A percentile compares a stretch with the other conserved stretches of the same genome.
Evolutionary conservation across 108 stramenopile species (phyloP).

Genomic region (Craspedostauros australis): DNA sequence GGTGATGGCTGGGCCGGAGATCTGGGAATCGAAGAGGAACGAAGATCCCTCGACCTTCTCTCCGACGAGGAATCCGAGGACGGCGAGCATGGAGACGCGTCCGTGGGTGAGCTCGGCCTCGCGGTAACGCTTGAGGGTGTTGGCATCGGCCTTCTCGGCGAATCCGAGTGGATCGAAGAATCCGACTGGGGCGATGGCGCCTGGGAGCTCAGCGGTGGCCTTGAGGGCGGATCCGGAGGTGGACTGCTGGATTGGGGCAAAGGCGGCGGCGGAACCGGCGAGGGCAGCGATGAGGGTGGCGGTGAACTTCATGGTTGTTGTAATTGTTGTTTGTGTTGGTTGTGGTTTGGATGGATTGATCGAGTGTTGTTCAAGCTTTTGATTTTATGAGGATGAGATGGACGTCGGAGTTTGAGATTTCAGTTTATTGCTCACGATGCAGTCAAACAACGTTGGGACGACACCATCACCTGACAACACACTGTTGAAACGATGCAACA

Average conservation of each 20-base stretch:
- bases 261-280: constrained; percentile 12
- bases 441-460: no score
- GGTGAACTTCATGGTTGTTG: constrained; percentile 32
- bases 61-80: constrained; percentile 64
- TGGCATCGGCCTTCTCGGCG: constrained; percentile 62
- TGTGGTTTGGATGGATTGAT: no score
- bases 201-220: constrained; percentile 28
- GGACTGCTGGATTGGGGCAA: constrained; percentile 3
- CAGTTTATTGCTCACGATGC: no score
- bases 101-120: constrained; percentile 87
- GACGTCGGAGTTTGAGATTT: no score
- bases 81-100: constrained; percentile 58
- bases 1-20: constrained; percentile 86
- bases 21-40: constrained; percentile 70
- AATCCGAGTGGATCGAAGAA: constrained; percentile 70
- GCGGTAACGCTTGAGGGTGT: constrained; percentile 74
- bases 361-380: no score
- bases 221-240: background rate
- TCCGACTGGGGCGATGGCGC: constrained; percentile 48
- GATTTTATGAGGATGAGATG: no score
- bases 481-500: no score
- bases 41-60: constrained; percentile 69
- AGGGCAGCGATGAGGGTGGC: constrained; percentile 20
- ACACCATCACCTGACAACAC: no score
- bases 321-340: no score